Evolutionary conservation across 2,329 filamentous ascomycete species (phyloP).

Genomic region (Ceratocystiopsis sp.): DNA sequence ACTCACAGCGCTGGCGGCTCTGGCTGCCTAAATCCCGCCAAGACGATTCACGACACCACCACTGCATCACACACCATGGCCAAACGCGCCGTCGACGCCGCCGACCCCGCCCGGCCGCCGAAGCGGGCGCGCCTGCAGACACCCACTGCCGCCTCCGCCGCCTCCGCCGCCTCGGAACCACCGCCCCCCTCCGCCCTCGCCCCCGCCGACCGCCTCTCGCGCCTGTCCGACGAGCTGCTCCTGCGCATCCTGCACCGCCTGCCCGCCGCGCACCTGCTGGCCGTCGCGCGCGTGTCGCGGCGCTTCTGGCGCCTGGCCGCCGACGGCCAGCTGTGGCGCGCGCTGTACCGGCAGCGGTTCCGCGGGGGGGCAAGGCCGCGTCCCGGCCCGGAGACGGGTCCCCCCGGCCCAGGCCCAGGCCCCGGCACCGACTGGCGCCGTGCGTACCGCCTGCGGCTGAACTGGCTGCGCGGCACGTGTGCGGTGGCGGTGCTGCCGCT

Average conservation of each 20-base stretch:
- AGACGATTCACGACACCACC: no score
- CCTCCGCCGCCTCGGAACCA: no score
- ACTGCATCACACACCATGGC: no score
- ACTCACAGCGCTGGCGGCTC: no score
- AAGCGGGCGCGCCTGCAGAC: not conserved
- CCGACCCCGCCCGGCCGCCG: no score
- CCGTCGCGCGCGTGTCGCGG: slow-evolving; percentile 47
- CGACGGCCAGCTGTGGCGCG: slow-evolving; percentile 84
- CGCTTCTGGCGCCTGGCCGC: slow-evolving; percentile 56
- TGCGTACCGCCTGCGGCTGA: slow-evolving; percentile 75
- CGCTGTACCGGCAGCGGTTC: slow-evolving; percentile 73
- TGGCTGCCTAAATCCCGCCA: no score
- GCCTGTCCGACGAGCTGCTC: slow-evolving; percentile 73
- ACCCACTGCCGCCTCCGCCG: no score
- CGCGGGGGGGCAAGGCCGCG: slow-evolving; percentile 29
- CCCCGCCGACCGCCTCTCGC: slow-evolving; percentile 46
- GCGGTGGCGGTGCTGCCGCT: slow-evolving; percentile 57
- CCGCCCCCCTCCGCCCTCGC: not conserved
- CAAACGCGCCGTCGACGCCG: no score
- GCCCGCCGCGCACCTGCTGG: slow-evolving; percentile 49
- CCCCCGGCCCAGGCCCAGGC: no score
- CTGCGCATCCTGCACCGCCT: slow-evolving; percentile 69
- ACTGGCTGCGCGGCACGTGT: slow-evolving; percentile 75
- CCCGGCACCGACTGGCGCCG: slow-evolving; percentile 60
- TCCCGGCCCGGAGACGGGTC: no score